phyloP scores from a whole-genome alignment of 192 early-diverging fungal genomes.

The Phycomyces blakesleeanus region DNA sequence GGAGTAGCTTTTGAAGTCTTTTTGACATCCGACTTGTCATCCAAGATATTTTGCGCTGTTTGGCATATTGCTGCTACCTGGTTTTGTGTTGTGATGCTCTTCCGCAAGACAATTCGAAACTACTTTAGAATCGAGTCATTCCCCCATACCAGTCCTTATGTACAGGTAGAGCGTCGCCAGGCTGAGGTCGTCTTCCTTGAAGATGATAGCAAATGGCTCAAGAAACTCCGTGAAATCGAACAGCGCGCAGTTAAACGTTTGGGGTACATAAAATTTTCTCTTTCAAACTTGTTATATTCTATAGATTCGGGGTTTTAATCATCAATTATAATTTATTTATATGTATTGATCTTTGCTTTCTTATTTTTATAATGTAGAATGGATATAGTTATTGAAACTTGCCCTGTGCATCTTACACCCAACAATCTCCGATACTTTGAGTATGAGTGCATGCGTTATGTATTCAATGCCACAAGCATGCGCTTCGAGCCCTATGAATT shows the following conservation, averaged over 20 bases:
- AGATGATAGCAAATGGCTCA: constrained; percentile 41
- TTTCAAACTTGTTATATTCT: too few relatives aligned
- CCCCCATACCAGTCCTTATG: constrained; percentile 39
- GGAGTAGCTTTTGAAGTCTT: constrained; percentile 56
- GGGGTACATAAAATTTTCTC: constrained; percentile 26
- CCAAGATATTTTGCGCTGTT: constrained; percentile 62
- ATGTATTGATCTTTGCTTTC: too few relatives aligned
- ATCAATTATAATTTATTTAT: too few relatives aligned
- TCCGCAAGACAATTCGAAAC: constrained; percentile 47
- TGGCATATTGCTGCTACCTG: constrained; percentile 73
- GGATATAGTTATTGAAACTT: constrained; percentile 42
- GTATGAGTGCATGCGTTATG: constrained; percentile 76
- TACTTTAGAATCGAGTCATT: constrained; percentile 67
- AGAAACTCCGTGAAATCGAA: constrained; percentile 32
- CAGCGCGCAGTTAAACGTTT: constrained; percentile 23
- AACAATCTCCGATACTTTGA: constrained; percentile 59
- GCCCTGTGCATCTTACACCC: constrained; percentile 39
- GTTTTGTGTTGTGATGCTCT: constrained; percentile 54
- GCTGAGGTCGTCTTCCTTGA: constrained; percentile 49
- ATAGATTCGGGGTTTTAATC: too few relatives aligned
- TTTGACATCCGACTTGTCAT: constrained; percentile 56
- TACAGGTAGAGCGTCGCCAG: constrained; percentile 55
- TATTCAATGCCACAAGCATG: constrained; percentile 43
- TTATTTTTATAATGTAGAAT: constrained; percentile 9
- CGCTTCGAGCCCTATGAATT: constrained; percentile 57